A percentile compares a stretch with the other conserved stretches of the same genome.
These are phyloP conservation scores for Solanum hybrid DNA, from an alignment of 305 asterid species.

Conservation along the genomic window DNA sequence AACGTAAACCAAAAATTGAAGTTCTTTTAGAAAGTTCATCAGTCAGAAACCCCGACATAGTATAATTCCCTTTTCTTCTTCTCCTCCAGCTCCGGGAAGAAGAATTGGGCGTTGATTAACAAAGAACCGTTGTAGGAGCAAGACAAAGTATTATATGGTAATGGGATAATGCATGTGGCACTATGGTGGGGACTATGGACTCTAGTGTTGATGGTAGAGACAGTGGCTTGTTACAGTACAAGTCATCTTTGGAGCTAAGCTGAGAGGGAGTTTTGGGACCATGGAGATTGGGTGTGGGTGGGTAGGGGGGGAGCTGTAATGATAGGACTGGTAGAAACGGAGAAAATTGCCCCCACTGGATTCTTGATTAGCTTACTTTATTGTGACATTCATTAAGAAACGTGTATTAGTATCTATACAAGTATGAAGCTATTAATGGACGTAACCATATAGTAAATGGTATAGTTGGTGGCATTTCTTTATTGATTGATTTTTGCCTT, in stretches of 20 bases:
- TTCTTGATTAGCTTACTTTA: constrained; percentile 1
- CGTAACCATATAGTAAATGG: not conserved
- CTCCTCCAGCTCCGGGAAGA: not conserved
- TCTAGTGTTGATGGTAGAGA: not conserved
- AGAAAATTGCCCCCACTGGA: constrained; percentile 25
- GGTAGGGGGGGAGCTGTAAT: constrained; percentile 25
- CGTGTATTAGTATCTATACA: not conserved
- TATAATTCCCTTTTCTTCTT: not conserved
- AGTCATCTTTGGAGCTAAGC: not conserved
- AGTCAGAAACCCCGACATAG: constrained; percentile 38
- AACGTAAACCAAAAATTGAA: constrained; percentile 65
- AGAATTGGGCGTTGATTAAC: not conserved
- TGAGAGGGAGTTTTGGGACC: not conserved
- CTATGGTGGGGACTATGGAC: not conserved
- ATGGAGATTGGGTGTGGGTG: not conserved
- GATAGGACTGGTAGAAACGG: constrained; percentile 42
- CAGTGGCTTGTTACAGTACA: not conserved
- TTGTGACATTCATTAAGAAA: not conserved
- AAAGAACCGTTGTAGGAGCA: not conserved
- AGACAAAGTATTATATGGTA: not conserved
- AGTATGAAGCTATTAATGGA: not conserved
- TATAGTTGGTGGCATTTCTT: not conserved
- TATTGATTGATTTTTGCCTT: not conserved
- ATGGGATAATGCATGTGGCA: not conserved
- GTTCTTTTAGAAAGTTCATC: constrained; percentile 56